Percentiles rank a stretch among this genome's conserved stretches.
Evolutionary conservation across 2,329 filamentous ascomycete species (phyloP).

Genomic region (Penicillium olsonii): DNA sequence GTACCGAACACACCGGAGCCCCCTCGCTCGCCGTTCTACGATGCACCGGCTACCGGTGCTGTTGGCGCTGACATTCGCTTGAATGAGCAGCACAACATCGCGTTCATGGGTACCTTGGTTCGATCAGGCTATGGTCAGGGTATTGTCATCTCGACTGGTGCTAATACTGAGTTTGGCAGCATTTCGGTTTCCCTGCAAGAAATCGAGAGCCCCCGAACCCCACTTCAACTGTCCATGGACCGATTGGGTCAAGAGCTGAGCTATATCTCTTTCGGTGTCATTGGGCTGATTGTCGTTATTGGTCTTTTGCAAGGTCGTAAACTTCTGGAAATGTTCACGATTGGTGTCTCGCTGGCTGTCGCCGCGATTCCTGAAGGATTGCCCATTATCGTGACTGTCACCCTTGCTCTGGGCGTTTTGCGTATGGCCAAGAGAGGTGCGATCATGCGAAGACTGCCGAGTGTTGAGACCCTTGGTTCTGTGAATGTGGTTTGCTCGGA

Average conservation of each 20-base stretch:
- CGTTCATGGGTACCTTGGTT: conserved; percentile 96
- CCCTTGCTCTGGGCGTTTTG: conserved; percentile 88
- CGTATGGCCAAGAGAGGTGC: conserved; percentile 95
- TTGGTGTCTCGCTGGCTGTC: conserved; percentile 93
- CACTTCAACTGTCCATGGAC: conserved; percentile 95
- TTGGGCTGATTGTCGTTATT: conserved; percentile 87
- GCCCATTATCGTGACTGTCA: conserved; percentile 97
- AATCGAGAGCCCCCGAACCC: conserved; percentile 92
- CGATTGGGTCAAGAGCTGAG: conserved; percentile 93
- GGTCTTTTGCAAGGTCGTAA: conserved; percentile 88
- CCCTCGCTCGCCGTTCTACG: conserved; percentile 58
- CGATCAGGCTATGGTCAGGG: conserved; percentile 94
- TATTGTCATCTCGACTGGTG: conserved; percentile 94
- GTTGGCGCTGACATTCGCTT: conserved; percentile 67
- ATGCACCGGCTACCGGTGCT: conserved; percentile 59
- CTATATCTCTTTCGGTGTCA: conserved; percentile 94
- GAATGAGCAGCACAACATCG: conserved; percentile 83
- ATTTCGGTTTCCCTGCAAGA: conserved; percentile 93
- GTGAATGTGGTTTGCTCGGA: conserved; percentile 99
- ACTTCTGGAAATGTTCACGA: conserved; percentile 92
- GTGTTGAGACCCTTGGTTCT: conserved; percentile 95
- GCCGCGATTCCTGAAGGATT: conserved; percentile 95
- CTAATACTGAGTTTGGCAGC: conserved; percentile 90
- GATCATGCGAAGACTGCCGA: conserved; percentile 92
- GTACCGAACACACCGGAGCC: conserved; percentile 38